phyloP scores from a whole-genome alignment of 495 filamentous ascomycete genomes.

The Aspergillus ostianus region DNA sequence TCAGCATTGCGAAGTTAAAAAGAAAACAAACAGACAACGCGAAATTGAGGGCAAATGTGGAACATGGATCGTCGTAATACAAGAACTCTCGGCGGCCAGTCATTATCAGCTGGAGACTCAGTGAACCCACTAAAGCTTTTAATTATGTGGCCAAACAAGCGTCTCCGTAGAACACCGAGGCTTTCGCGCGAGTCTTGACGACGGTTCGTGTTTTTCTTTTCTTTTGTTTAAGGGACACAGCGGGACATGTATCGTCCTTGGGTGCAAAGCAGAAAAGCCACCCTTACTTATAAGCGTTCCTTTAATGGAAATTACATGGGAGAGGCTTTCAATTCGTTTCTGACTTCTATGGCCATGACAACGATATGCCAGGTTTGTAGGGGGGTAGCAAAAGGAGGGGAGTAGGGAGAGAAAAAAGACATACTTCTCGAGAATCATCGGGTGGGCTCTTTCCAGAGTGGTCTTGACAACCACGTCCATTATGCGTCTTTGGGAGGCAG shows the following conservation, averaged over 20 bases:
- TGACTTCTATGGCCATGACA: constrained; percentile 33
- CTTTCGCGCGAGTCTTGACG: not conserved
- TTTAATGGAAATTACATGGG: constrained; percentile 35
- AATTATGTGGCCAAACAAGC: constrained; percentile 5
- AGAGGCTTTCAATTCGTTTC: constrained; percentile 35
- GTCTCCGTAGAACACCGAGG: not conserved
- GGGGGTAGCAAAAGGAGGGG: constrained; percentile 5
- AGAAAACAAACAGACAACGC: not conserved
- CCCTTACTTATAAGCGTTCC: constrained; percentile 33
- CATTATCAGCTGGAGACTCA: constrained; percentile 1
- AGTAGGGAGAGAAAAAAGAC: constrained; percentile 29
- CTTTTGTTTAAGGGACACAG: constrained; percentile 30
- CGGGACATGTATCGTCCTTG: constrained; percentile 13
- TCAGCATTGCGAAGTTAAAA: constrained; percentile 23
- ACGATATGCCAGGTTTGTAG: constrained; percentile 22
- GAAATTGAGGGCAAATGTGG: not conserved
- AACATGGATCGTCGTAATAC: not conserved
- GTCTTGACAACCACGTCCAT: constrained; percentile 60
- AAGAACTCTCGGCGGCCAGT: not conserved
- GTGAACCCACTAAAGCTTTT: not conserved
- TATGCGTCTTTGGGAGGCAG: constrained; percentile 56
- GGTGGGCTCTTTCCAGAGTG: constrained; percentile 60
- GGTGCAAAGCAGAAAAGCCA: constrained; percentile 7
- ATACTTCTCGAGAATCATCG: constrained; percentile 64
- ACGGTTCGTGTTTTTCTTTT: not conserved